phyloP scores from a whole-genome alignment of 2,329 filamentous ascomycete genomes.

The Fusarium sp. region DNA sequence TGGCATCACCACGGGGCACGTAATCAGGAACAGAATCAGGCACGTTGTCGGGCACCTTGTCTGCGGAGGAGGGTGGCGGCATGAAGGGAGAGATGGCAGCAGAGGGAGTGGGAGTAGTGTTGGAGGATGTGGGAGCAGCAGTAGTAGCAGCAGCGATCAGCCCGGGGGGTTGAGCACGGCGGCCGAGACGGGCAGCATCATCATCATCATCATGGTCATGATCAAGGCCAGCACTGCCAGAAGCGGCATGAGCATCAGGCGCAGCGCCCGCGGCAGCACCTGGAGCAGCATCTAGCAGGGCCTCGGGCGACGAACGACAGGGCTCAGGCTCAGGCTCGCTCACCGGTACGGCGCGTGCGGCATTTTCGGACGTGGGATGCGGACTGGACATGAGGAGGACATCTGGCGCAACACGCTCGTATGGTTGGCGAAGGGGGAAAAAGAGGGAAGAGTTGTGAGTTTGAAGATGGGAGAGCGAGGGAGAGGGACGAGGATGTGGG shows the following conservation, averaged over 20 bases:
- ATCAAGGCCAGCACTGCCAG: slow-evolving; percentile 28
- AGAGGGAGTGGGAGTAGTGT: slow-evolving; percentile 38
- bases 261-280: slow-evolving; percentile 1
- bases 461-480: slow-evolving; percentile 31
- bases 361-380: slow-evolving; percentile 64
- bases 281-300: slow-evolving; percentile 33
- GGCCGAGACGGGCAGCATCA: slow-evolving; percentile 35
- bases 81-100: slow-evolving; percentile 26
- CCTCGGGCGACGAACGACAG: slow-evolving; percentile 9
- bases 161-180: slow-evolving; percentile 2
- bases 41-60: slow-evolving; percentile 39
- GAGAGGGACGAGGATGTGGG: slow-evolving; percentile 37
- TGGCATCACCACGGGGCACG: slow-evolving; percentile 38
- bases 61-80: slow-evolving; percentile 34
- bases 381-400: slow-evolving; percentile 68
- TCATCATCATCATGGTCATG: slow-evolving; percentile 36
- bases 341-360: slow-evolving; percentile 61
- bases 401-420: slow-evolving; percentile 56
- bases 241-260: slow-evolving; percentile 1
- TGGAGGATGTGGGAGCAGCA: slow-evolving; percentile 32
- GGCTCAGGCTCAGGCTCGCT: slow-evolving; percentile 45
- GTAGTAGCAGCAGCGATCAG: slow-evolving; percentile 27
- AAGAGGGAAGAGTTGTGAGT: slow-evolving; percentile 27
- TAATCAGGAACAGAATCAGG: slow-evolving; percentile 40
- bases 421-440: slow-evolving; percentile 27